Percentiles rank a stretch among this genome's conserved stretches.
Conservation (phyloP, 495 filamentous ascomycete species). For the Neohortaea acidophila region DNA sequence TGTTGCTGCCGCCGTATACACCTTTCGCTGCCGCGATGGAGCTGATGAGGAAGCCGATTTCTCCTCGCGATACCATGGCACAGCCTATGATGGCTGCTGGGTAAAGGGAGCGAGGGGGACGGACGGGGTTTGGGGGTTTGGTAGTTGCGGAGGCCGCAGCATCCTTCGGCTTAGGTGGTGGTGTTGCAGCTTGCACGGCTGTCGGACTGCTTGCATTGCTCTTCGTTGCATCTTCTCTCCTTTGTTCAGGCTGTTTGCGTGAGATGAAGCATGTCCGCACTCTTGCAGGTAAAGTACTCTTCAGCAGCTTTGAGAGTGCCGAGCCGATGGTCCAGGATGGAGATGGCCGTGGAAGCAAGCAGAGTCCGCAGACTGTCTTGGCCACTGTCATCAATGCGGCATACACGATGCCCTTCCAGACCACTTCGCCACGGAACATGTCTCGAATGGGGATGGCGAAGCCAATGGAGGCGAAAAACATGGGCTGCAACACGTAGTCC, state of each 20-base stretch:
- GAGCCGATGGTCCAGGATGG: too few relatives aligned
- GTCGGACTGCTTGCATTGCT: too few relatives aligned
- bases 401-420: conserved; percentile 64
- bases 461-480: conserved; percentile 72
- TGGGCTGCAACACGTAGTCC: conserved; percentile 44
- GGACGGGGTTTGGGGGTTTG: too few relatives aligned
- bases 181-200: too few relatives aligned
- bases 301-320: too few relatives aligned
- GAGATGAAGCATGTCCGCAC: too few relatives aligned
- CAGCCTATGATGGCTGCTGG: conserved; percentile 42
- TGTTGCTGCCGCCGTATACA: conserved; percentile 30
- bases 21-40: conserved; percentile 47
- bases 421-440: conserved; percentile 45
- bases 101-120: conserved; percentile 43
- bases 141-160: too few relatives aligned
- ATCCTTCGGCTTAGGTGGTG: too few relatives aligned
- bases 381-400: conserved; percentile 50
- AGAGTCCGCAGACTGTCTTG: conserved; percentile 49
- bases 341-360: conserved; percentile 33
- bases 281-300: too few relatives aligned
- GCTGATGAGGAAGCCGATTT: conserved; percentile 67
- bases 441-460: conserved; percentile 62
- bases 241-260: too few relatives aligned
- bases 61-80: conserved; percentile 62
- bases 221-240: too few relatives aligned